These are phyloP conservation scores for Spongospora subterranea DNA, from an alignment of 208 protist genomes.

Conservation along the genomic window DNA sequence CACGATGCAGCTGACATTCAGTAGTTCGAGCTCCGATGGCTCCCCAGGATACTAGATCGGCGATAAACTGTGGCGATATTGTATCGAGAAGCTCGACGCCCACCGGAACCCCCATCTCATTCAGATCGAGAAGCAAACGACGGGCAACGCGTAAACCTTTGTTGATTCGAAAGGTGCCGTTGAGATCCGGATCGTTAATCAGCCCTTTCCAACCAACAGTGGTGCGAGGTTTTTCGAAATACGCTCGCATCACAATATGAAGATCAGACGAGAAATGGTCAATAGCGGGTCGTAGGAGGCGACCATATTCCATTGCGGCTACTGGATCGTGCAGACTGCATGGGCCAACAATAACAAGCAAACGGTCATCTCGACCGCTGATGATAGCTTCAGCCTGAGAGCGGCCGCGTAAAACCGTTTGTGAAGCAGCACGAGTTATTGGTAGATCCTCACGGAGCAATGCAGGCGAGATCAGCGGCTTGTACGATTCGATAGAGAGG, in stretches of 20 bases:
- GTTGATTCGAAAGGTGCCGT: conserved; percentile 73
- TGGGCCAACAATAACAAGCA: conserved; percentile 79
- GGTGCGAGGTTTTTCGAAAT: conserved; percentile 83
- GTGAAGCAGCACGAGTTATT: neutral
- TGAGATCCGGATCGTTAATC: conserved; percentile 81
- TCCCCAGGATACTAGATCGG: conserved; percentile 73
- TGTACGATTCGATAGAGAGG: conserved; percentile 18
- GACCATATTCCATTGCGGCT: conserved; percentile 78
- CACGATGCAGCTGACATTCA: conserved; percentile 69
- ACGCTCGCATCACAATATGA: conserved; percentile 80
- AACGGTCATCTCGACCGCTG: conserved; percentile 58
- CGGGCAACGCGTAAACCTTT: conserved; percentile 67
- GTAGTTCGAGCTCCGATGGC: conserved; percentile 80
- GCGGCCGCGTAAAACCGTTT: neutral
- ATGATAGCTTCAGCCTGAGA: neutral
- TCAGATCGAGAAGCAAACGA: conserved; percentile 67
- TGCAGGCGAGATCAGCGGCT: conserved; percentile 56
- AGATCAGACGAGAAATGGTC: conserved; percentile 71
- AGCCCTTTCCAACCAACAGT: conserved; percentile 74
- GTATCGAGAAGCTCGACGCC: conserved; percentile 80
- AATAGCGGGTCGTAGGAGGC: neutral
- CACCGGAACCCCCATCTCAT: conserved; percentile 74
- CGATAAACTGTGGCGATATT: conserved; percentile 81
- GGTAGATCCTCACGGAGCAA: conserved; percentile 59
- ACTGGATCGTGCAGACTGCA: conserved; percentile 79